Conservation (phyloP, 345 rosid species). For the Hibiscus syriacus region DNA sequence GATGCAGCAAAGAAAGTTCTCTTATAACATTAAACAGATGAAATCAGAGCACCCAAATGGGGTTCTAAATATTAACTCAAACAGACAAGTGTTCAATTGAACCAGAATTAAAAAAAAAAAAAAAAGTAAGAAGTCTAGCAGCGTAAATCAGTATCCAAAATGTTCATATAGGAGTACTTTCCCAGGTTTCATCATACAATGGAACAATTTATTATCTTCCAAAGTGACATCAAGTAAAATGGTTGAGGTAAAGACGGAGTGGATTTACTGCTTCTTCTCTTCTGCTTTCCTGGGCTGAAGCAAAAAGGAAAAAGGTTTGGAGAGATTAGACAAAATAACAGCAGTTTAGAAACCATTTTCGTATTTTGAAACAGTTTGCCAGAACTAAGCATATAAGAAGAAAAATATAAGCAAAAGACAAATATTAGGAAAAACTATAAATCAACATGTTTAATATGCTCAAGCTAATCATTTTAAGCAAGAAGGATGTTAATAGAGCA, state of each 20-base stretch:
- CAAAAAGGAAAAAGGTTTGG: not conserved
- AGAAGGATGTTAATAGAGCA: not conserved
- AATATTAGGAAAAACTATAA: not conserved
- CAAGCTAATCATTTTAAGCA: not conserved
- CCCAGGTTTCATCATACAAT: not conserved
- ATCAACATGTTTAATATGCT: not conserved
- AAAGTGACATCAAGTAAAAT: not conserved
- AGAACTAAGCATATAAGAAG: too few species aligned
- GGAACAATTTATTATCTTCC: not conserved
- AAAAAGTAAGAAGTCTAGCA: not conserved
- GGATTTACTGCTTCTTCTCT: slow-evolving; percentile 49
- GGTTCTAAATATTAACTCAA: not conserved
- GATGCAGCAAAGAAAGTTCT: not conserved
- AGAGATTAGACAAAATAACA: not conserved
- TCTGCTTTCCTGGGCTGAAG: slow-evolving; percentile 77
- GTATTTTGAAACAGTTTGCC: too few species aligned
- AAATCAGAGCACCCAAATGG: not conserved
- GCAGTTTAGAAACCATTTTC: not conserved
- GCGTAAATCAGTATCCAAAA: not conserved
- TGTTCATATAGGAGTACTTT: not conserved
- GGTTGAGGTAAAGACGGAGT: not conserved
- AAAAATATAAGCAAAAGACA: not conserved
- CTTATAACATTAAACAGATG: not conserved
- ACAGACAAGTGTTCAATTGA: not conserved
- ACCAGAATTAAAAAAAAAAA: not conserved